phyloP scores from a whole-genome alignment of 495 filamentous ascomycete species.

The Neurospora tetraspora region DNA sequence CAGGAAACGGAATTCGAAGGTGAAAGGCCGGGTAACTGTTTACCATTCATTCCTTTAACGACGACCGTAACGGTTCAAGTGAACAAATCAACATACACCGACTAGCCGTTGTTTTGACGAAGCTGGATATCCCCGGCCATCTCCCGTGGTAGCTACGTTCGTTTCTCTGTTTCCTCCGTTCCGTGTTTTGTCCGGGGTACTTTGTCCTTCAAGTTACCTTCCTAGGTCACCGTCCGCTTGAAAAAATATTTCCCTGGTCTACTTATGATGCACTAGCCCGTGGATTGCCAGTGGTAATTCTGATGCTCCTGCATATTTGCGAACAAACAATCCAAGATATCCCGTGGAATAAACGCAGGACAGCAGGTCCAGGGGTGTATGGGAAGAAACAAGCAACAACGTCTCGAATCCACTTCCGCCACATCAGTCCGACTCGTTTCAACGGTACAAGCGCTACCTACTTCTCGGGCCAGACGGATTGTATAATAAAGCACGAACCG shows the following conservation, averaged over 20 bases:
- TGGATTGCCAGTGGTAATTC: conserved; percentile 25
- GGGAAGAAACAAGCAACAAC: neutral
- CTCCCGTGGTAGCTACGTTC: neutral
- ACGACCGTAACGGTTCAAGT: neutral
- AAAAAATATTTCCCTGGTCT: conserved; percentile 8
- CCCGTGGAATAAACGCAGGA: neutral
- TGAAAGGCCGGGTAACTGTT: conserved; percentile 6
- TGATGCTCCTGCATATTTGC: conserved; percentile 31
- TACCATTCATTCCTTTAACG: neutral
- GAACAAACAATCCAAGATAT: conserved; percentile 25
- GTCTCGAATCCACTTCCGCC: conserved; percentile 35
- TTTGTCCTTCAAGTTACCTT: neutral
- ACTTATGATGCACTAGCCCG: conserved; percentile 35
- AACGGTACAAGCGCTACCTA: conserved; percentile 9
- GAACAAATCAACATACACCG: neutral
- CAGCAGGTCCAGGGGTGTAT: neutral
- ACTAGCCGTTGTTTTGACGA: neutral
- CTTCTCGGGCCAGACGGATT: conserved; percentile 12
- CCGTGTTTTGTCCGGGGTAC: neutral
- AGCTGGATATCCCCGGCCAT: neutral
- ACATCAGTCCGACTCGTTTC: conserved; percentile 28
- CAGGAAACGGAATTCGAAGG: conserved; percentile 6
- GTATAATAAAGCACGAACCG: neutral
- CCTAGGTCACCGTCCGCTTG: neutral
- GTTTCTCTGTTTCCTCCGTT: conserved; percentile 1